Percentiles rank a stretch among this genome's conserved stretches.
Evolutionary conservation across 441 rosid genomes (phyloP).

Genomic region (Pelargonium exstipulatum): DNA sequence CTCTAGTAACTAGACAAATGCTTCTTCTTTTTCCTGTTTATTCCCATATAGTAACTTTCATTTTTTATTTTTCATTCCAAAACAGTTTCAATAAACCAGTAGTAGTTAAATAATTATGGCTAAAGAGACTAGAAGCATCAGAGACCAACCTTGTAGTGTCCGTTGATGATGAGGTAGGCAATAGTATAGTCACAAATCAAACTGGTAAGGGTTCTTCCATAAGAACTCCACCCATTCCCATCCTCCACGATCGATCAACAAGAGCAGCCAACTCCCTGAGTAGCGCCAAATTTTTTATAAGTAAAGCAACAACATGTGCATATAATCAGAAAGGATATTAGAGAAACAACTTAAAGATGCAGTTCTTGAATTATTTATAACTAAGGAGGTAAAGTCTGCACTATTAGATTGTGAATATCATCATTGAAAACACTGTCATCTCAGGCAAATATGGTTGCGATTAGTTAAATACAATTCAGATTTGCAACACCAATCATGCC

Average conservation of each 20-base stretch:
- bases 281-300: constrained; percentile 16
- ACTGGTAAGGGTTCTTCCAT: constrained; percentile 44
- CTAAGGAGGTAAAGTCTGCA: constrained; percentile 4
- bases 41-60: no score
- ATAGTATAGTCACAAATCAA: constrained; percentile 20
- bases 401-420: constrained; percentile 8
- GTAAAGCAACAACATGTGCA: constrained; percentile 5
- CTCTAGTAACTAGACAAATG: constrained; percentile 1
- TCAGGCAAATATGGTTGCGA: no score
- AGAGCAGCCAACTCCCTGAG: constrained; percentile 64
- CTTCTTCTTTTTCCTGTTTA: neutral
- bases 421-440: constrained; percentile 1
- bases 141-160: constrained; percentile 32
- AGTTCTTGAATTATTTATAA: neutral
- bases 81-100: neutral
- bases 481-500: neutral
- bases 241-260: constrained; percentile 84
- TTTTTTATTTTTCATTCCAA: neutral
- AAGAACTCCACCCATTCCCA: constrained; percentile 81
- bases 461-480: constrained; percentile 8
- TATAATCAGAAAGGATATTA: constrained; percentile 9
- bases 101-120: neutral
- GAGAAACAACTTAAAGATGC: neutral
- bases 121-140: neutral
- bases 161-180: constrained; percentile 9